A percentile compares a stretch with the other conserved stretches of the same genome.
Conservation (phyloP, 1,284 basidiomycete genomes). For the Rhodotorula sp. region DNA sequence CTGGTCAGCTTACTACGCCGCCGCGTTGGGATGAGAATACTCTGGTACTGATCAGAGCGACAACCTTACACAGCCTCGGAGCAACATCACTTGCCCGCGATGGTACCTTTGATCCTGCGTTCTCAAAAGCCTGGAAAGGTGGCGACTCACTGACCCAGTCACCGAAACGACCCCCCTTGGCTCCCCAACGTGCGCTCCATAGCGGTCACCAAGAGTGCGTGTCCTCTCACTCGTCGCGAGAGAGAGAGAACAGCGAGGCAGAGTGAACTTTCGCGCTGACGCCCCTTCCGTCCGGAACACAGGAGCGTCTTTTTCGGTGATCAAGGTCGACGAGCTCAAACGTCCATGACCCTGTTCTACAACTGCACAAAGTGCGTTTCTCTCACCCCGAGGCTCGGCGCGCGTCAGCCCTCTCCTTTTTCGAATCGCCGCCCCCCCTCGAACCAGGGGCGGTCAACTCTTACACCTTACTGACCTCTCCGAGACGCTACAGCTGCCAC, state of each 20-base stretch:
- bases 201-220: slow-evolving; percentile 47
- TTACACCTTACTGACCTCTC: background rate
- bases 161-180: background rate
- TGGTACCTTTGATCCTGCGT: slow-evolving; percentile 41
- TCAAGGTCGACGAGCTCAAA: slow-evolving; percentile 89
- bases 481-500: slow-evolving; percentile 17
- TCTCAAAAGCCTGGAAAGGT: background rate
- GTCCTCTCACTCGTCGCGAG: background rate
- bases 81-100: slow-evolving; percentile 51
- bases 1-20: slow-evolving; percentile 56
- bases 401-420: background rate
- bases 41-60: too few relatives aligned
- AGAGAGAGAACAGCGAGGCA: background rate
- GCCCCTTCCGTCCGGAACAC: background rate
- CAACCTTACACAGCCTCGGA: slow-evolving; percentile 42
- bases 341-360: slow-evolving; percentile 87
- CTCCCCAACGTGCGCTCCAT: too few relatives aligned
- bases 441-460: background rate
- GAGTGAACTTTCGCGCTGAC: background rate
- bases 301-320: slow-evolving; percentile 91
- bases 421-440: background rate
- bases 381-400: too few relatives aligned
- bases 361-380: slow-evolving; percentile 72
- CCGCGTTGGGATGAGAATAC: background rate
- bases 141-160: background rate